Conservation (phyloP, 2,329 filamentous ascomycete genomes). For the Colletotrichum coccodes region DNA sequence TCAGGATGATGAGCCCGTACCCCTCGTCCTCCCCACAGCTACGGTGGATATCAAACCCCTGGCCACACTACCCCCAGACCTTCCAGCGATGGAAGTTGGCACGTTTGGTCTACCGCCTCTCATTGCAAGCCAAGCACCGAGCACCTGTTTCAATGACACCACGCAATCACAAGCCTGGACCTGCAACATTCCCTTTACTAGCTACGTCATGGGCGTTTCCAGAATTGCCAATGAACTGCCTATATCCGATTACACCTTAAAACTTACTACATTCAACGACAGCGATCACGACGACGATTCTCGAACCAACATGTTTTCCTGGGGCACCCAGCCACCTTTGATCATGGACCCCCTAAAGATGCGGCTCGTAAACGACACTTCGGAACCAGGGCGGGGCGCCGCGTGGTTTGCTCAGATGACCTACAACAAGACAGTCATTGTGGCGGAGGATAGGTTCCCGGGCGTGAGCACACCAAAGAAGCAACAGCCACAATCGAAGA, state of each 20-base stretch:
- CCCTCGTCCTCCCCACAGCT: slow-evolving; percentile 47
- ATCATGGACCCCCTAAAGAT: slow-evolving; percentile 51
- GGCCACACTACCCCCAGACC: slow-evolving; percentile 57
- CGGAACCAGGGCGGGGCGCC: slow-evolving; percentile 58
- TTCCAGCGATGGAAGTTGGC: slow-evolving; percentile 65
- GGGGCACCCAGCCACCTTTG: slow-evolving; percentile 64
- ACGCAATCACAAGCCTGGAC: slow-evolving; percentile 70
- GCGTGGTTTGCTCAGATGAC: slow-evolving; percentile 63
- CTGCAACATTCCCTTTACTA: slow-evolving; percentile 63
- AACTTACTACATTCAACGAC: slow-evolving; percentile 48
- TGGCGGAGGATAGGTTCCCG: slow-evolving; percentile 54
- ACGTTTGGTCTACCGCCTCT: slow-evolving; percentile 66
- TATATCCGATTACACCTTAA: slow-evolving; percentile 52
- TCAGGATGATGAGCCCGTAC: slow-evolving; percentile 38
- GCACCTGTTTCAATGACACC: slow-evolving; percentile 66
- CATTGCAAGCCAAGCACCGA: slow-evolving; percentile 58
- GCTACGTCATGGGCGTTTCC: slow-evolving; percentile 55
- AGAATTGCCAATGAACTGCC: slow-evolving; percentile 38
- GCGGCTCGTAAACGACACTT: slow-evolving; percentile 62
- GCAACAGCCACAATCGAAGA: slow-evolving; percentile 39
- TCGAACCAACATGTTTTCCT: slow-evolving; percentile 42
- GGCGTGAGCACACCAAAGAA: slow-evolving; percentile 31
- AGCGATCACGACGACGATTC: slow-evolving; percentile 46
- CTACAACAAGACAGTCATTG: slow-evolving; percentile 67
- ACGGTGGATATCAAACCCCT: slow-evolving; percentile 63